These are phyloP conservation scores for Akanthomyces uredinophilus DNA, from an alignment of 2,329 filamentous ascomycete species.

Conservation along the genomic window DNA sequence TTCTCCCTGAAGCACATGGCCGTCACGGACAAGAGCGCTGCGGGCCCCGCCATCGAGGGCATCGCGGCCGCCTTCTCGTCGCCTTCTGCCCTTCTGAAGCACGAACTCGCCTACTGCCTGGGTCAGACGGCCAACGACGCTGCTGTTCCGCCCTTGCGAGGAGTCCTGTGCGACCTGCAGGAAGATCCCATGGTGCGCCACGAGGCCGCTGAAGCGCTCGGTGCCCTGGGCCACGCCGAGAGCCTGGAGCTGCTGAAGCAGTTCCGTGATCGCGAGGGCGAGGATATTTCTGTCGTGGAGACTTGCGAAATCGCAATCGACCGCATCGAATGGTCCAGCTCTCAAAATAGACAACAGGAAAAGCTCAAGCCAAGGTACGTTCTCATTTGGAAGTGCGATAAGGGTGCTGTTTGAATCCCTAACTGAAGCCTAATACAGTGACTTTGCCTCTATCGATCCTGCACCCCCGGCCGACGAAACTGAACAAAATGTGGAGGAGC, in stretches of 20 bases:
- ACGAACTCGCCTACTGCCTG: conserved; percentile 94
- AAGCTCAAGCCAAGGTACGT: conserved; percentile 74
- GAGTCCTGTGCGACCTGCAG: conserved; percentile 68
- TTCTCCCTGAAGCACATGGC: conserved; percentile 97
- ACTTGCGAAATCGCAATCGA: conserved; percentile 97
- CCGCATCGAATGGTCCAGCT: conserved; percentile 89
- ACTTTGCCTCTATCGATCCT: conserved; percentile 93
- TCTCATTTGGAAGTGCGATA: conserved; percentile 10
- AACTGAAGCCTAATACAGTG: conserved; percentile 50
- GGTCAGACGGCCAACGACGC: conserved; percentile 79
- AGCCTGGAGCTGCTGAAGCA: conserved; percentile 69
- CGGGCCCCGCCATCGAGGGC: conserved; percentile 58
- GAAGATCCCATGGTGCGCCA: conserved; percentile 96
- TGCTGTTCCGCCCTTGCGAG: conserved; percentile 66
- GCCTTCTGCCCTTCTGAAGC: conserved; percentile 85
- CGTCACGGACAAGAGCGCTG: conserved; percentile 58
- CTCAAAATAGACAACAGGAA: conserved; percentile 64
- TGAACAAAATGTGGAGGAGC: conserved; percentile 63
- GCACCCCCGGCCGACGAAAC: conserved; percentile 78
- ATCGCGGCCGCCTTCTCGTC: conserved; percentile 85
- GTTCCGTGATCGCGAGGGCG: conserved; percentile 68
- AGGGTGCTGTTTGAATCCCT: conserved; percentile 19
- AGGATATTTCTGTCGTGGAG: conserved; percentile 79
- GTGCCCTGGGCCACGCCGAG: conserved; percentile 70
- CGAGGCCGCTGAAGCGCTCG: conserved; percentile 92